Evolutionary conservation across 2,329 filamentous ascomycete species (phyloP), one percentile per base, ranked within the genome.

Genomic region (Diaporthe aspalathi): DNA sequence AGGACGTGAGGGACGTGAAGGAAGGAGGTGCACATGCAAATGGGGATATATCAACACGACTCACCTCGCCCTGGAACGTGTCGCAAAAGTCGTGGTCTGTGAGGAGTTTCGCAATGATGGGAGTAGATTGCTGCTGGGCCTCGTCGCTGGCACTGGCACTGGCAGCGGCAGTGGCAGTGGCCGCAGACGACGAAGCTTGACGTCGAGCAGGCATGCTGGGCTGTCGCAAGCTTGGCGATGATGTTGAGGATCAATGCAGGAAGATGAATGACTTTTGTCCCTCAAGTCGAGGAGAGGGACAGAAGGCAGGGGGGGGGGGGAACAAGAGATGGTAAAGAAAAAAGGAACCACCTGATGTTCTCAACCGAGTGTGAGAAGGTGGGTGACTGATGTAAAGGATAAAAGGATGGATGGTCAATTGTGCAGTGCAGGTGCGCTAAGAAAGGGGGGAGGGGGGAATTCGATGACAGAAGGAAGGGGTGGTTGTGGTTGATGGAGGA

Each of bases 31-130:
- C 9, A 16, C n/a, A 29, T 2, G 24, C 56, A 47, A 29, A 60
- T 8, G 20, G 9, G 24, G 57, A 35, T 47, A 35, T 47, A 47
- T 45, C 14, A 3, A 70, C 22, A 43, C 17, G 14, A 67, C 71
- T 68, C 49, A 71, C 71, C 68, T 71, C 71, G 5, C 71, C 71
- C 32, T 68, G 67, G 27, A 73, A 73, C 1, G 17, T 22, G 6
- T 71, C 71, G 4, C 56, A 57, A 45, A 73, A 50, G 17, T 47
- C 43, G 7, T 57, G n/a, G 17, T 68, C 50, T 47, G 17, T 27
- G 9, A 63, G 71, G 54, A 27, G 62, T 40, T 27, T 63, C 22
- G 29, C 2, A 14, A 47, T 32, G 17, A 47, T 32, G 8, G 50
- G 14, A 17, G 14, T n/a, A 54, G 17, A 6, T 49, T 16, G 70